Evolutionary conservation across 23 red algal genomes (phyloP).

Genomic region (Gracilaria gracilis): DNA sequence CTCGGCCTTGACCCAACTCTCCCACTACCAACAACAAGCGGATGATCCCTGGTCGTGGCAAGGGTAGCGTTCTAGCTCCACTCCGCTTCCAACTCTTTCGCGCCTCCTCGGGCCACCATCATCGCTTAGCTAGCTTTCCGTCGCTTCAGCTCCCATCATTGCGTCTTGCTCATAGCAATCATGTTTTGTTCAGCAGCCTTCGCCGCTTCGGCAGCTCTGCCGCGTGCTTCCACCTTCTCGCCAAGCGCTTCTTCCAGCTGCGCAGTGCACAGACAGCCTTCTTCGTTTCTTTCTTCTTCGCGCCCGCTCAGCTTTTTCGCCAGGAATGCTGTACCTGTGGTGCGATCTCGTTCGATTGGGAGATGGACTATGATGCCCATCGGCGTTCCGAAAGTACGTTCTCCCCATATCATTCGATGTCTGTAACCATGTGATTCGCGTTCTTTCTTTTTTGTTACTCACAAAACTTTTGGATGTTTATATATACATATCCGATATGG

Average conservation of each 20-base stretch:
- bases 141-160: background rate
- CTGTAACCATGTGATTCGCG: background rate
- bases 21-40: background rate
- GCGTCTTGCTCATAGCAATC: background rate
- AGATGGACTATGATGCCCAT: conserved; percentile 99
- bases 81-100: background rate
- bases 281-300: conserved; percentile 22
- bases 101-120: background rate
- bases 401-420: too few relatives aligned
- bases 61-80: too few relatives aligned
- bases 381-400: conserved; percentile 94
- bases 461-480: background rate
- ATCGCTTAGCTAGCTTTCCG: background rate
- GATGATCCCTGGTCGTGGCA: too few relatives aligned
- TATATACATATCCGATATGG: background rate
- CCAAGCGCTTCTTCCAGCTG: background rate
- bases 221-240: background rate
- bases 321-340: background rate
- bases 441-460: background rate
- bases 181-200: background rate
- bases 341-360: conserved; percentile 22
- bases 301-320: conserved; percentile 48
- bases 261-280: conserved; percentile 18
- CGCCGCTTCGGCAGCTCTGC: background rate
- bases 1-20: background rate